A percentile compares a stretch with the other conserved stretches of the same genome.
Conservation (phyloP, 306 rosid genomes). For the Castanea sativa region DNA sequence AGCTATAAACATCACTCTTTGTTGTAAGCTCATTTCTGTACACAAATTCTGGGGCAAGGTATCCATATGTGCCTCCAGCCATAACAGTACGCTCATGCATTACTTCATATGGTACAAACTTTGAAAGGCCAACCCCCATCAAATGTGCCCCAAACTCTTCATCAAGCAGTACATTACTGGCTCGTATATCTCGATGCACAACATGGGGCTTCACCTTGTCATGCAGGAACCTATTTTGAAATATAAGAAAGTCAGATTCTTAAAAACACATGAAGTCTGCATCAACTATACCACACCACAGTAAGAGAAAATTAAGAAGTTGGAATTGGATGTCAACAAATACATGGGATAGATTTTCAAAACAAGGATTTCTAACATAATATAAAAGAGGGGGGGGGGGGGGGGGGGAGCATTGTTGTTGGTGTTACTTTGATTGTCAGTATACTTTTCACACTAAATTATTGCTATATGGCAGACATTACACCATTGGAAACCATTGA, state of each 20-base stretch:
- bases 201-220: slow-evolving; percentile 99
- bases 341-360: neutral
- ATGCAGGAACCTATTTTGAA: slow-evolving; percentile 72
- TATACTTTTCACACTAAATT: too few species aligned
- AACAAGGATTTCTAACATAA: neutral
- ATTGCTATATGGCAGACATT: neutral
- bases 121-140: slow-evolving; percentile 94
- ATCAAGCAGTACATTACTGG: slow-evolving; percentile 88
- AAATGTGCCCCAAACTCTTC: slow-evolving; percentile 97
- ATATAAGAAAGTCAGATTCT: neutral
- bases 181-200: slow-evolving; percentile 95
- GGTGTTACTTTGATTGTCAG: neutral
- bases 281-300: neutral
- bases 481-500: neutral
- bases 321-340: neutral
- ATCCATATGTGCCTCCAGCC: slow-evolving; percentile 97
- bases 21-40: slow-evolving; percentile 93
- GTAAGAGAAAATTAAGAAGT: neutral
- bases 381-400: too few species aligned
- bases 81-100: slow-evolving; percentile 95
- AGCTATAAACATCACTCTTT: slow-evolving; percentile 92
- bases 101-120: slow-evolving; percentile 87
- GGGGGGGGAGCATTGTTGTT: neutral
- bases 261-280: slow-evolving; percentile 14
- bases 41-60: slow-evolving; percentile 95